Conservation (phyloP, 2,329 filamentous ascomycete genomes). For the Scedosporium aurantiacum region DNA sequence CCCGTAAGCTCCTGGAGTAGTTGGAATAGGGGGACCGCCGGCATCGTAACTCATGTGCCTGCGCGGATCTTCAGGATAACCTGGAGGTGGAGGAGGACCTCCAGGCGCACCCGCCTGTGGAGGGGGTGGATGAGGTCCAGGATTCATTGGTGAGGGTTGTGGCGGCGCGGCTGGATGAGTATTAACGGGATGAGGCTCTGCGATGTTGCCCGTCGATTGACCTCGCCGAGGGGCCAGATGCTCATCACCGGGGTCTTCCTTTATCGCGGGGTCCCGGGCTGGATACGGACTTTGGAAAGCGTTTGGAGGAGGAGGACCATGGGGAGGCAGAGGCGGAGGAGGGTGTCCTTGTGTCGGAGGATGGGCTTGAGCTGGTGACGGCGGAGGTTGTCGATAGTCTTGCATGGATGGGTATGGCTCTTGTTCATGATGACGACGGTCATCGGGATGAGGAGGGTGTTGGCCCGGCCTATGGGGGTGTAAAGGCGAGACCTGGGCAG, state of each 20-base stretch:
- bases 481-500: conserved; percentile 17
- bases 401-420: conserved; percentile 44
- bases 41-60: conserved; percentile 44
- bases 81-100: conserved; percentile 17
- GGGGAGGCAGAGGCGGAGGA: background rate
- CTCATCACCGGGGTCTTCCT: conserved; percentile 44
- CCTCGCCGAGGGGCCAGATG: conserved; percentile 33
- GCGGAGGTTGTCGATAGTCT: conserved; percentile 34
- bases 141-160: conserved; percentile 16
- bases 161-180: conserved; percentile 21
- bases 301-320: conserved; percentile 4
- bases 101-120: background rate
- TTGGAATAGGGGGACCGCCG: conserved; percentile 31
- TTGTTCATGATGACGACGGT: conserved; percentile 47
- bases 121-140: conserved; percentile 14
- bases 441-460: conserved; percentile 28
- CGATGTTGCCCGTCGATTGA: conserved; percentile 38
- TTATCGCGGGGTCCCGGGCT: conserved; percentile 41
- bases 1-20: conserved; percentile 31
- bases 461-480: conserved; percentile 18
- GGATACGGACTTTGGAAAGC: conserved; percentile 16
- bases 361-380: conserved; percentile 5
- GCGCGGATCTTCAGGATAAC: conserved; percentile 34
- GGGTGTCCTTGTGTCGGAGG: background rate
- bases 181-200: conserved; percentile 15